Evolutionary conservation across 2,329 filamentous ascomycete species (phyloP).

Genomic region (Beauveria australis): DNA sequence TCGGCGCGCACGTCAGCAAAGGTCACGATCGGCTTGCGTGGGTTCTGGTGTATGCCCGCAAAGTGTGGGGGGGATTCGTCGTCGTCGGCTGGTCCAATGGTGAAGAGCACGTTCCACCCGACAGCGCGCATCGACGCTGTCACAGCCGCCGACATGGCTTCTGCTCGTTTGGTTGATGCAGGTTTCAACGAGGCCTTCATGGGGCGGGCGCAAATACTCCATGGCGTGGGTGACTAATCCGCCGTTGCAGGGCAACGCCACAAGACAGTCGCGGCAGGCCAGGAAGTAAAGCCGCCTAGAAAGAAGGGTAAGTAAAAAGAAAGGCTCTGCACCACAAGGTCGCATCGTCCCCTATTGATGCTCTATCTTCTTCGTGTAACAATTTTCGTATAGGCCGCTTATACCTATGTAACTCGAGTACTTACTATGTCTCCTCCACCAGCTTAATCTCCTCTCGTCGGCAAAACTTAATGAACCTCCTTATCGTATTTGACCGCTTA

Average conservation of each 20-base stretch:
- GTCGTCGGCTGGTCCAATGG: neutral
- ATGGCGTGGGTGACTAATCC: neutral
- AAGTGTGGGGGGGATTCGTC: neutral
- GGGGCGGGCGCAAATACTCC: neutral
- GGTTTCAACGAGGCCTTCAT: neutral
- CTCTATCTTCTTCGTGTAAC: slow-evolving; percentile 27
- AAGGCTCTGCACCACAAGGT: too few species aligned
- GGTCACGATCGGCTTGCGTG: neutral
- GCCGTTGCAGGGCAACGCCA: neutral
- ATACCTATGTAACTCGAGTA: slow-evolving; percentile 3
- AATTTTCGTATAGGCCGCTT: slow-evolving; percentile 13
- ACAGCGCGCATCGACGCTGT: neutral
- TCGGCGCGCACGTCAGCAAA: neutral
- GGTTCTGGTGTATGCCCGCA: neutral
- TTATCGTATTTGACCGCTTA: slow-evolving; percentile 43
- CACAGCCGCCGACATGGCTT: neutral
- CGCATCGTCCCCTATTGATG: slow-evolving; percentile 25
- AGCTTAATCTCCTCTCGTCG: slow-evolving; percentile 34
- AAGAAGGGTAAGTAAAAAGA: too few species aligned
- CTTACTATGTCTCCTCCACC: slow-evolving; percentile 33
- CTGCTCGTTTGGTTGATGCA: neutral
- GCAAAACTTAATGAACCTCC: slow-evolving; percentile 41
- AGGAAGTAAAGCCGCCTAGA: too few species aligned
- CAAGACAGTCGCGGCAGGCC: neutral
- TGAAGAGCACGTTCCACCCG: neutral